A percentile compares a stretch with the other conserved stretches of the same genome.
These are phyloP conservation scores for Cicer pinnatifidum DNA, from an alignment of 306 rosid species.

Conservation along the genomic window DNA sequence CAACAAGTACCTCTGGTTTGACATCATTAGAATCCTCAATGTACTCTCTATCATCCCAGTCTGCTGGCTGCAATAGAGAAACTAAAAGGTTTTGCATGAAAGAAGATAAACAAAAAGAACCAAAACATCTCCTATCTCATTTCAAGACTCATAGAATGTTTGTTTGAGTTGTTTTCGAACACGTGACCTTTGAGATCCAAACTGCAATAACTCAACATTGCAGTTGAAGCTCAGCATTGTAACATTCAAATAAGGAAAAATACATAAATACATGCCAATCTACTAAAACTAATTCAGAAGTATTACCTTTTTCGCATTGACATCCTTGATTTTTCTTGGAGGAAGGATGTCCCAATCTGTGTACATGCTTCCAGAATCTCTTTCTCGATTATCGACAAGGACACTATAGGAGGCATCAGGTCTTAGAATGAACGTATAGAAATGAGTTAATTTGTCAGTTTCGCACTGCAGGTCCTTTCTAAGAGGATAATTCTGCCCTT, in stretches of 20 bases:
- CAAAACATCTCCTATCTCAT: conserved; percentile 33
- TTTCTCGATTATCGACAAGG: conserved; percentile 87
- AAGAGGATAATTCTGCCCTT: conserved; percentile 94
- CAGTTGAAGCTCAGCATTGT: neutral
- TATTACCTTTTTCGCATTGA: conserved; percentile 64
- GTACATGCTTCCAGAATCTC: conserved; percentile 95
- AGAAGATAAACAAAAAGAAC: conserved; percentile 26
- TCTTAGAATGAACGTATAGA: conserved; percentile 88
- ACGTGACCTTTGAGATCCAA: neutral
- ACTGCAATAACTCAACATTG: conserved; percentile 10
- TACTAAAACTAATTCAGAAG: conserved; percentile 5
- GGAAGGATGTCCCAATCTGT: conserved; percentile 98
- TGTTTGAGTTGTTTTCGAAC: neutral
- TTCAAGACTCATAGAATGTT: conserved; percentile 29
- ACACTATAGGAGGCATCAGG: conserved; percentile 92
- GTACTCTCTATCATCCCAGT: conserved; percentile 95
- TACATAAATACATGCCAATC: neutral
- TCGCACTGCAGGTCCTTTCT: conserved; percentile 92
- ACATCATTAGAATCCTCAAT: conserved; percentile 75
- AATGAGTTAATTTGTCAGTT: conserved; percentile 95
- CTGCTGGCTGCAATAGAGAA: conserved; percentile 67
- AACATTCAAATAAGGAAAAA: neutral
- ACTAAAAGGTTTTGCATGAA: conserved; percentile 29
- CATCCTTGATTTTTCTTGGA: conserved; percentile 89
- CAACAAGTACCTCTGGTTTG: conserved; percentile 72